phyloP scores from a whole-genome alignment of 2,329 filamentous ascomycete genomes.

The Penicillium janthinellum region DNA sequence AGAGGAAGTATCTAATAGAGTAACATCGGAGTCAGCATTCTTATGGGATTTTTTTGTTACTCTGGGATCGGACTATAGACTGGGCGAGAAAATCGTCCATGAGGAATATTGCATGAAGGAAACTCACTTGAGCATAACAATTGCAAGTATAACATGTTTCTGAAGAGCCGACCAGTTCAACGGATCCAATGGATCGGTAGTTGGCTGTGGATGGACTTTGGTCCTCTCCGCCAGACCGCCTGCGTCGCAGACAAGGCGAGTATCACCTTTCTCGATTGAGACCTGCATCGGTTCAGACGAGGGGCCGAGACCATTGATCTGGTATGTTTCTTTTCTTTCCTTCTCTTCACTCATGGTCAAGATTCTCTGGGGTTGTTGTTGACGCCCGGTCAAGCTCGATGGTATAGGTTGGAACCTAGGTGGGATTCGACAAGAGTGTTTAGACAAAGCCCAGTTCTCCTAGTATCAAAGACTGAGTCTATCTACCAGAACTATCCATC shows the following conservation, averaged over 20 bases:
- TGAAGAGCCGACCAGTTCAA: slow-evolving; percentile 54
- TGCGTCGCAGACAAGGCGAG: slow-evolving; percentile 8
- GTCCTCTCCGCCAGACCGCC: slow-evolving; percentile 29
- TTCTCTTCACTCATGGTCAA: slow-evolving; percentile 4
- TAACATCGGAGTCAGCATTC: neutral
- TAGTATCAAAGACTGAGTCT: neutral
- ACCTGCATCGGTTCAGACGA: neutral
- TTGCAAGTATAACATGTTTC: slow-evolving; percentile 54
- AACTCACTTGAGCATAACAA: slow-evolving; percentile 57
- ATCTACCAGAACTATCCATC: neutral
- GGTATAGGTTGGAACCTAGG: neutral
- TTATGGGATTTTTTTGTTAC: neutral
- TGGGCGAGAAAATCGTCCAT: neutral
- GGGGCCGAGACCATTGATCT: neutral
- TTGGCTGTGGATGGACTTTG: slow-evolving; percentile 46
- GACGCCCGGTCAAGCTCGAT: neutral
- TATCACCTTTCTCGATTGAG: slow-evolving; percentile 3
- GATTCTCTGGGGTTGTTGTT: neutral
- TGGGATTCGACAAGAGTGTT: too few relatives aligned
- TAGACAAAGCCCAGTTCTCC: neutral
- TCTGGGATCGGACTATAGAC: neutral
- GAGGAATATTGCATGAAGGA: neutral
- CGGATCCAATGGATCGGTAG: slow-evolving; percentile 54
- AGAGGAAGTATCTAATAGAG: slow-evolving; percentile 54
- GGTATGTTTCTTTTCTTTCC: neutral